These are phyloP conservation scores for Hemerocallis citrina DNA, from an alignment of 106 monocot genomes.

Conservation along the genomic window DNA sequence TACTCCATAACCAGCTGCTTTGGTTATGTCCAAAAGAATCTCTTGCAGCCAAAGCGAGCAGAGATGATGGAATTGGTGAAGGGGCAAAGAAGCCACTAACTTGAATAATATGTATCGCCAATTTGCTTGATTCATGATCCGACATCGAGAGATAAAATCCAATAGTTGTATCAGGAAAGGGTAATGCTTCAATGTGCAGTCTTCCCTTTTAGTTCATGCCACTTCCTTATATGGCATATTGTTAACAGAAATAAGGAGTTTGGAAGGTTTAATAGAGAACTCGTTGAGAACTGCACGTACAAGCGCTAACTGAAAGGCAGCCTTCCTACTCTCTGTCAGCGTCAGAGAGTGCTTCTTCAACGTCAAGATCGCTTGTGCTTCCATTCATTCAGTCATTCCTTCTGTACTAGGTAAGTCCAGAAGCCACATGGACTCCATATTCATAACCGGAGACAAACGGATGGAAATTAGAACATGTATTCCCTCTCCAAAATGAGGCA, in stretches of 20 bases:
- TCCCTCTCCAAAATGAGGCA: constrained; percentile 40
- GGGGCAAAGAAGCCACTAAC: constrained; percentile 64
- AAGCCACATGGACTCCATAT: constrained; percentile 27
- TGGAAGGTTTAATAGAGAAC: constrained; percentile 23
- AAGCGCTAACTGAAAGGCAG: constrained; percentile 40
- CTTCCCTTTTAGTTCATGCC: constrained; percentile 16
- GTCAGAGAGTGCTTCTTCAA: constrained; percentile 32
- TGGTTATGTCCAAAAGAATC: background rate
- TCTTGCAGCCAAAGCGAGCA: constrained; percentile 26
- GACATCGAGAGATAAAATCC: constrained; percentile 45
- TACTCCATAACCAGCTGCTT: constrained; percentile 10
- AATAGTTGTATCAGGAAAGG: constrained; percentile 52
- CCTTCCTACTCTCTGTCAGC: constrained; percentile 42
- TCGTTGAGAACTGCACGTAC: constrained; percentile 38
- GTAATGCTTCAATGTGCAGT: constrained; percentile 21
- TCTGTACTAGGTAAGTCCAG: constrained; percentile 31
- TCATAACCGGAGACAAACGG: constrained; percentile 32
- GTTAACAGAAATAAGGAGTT: constrained; percentile 39
- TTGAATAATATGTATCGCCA: constrained; percentile 35
- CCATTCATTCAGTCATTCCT: constrained; percentile 40
- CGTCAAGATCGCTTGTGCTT: background rate
- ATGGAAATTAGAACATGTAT: constrained; percentile 73
- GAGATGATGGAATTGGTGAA: constrained; percentile 35
- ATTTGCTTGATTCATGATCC: constrained; percentile 11
- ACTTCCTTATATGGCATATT: constrained; percentile 23